Base-by-base conservation (phyloP, 306 rosid genomes). In the Corylus avellana region DNA sequence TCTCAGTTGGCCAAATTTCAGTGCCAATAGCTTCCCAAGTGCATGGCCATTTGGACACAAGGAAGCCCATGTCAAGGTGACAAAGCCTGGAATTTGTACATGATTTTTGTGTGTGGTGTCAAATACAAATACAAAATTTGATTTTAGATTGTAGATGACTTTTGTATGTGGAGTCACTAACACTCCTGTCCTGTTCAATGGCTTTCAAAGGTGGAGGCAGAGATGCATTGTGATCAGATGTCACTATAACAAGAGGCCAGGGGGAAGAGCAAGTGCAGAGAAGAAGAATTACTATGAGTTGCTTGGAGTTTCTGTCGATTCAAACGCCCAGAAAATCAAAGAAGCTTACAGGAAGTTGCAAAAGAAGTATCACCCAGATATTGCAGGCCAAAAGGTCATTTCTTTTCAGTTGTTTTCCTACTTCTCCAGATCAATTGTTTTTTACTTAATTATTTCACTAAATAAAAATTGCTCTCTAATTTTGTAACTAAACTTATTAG, bases 341-440 rank as follows among this genome's bases (percentile, higher is more conserved):
- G 87, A 89, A 71, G 93, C 97, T 72, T 92, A 90, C 70, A 82
- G 93, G 77, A 90, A 89, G 80, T 81, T 90, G 87, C 97, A 91
- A 75, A 92, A 92, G 92, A 91, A 85, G 62, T 64, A 82, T 58
- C 97, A 92, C 79, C 97, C 97, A 10, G 97, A 92, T 82, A 84
- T 92, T 80, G 88, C 87, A 73, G 97, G 97, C 80, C 91, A 85
- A 73, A 53, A 92, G 97, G 97, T 91, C 77, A 10, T 20, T 5
- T 42, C 48, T 18, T 9, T 35, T 32, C 1, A 42, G 27, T 3
- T 47, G 35, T 8, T 17, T 12, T 49, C 25, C 51, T 35, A 2
- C 0, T 42, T 42, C 46, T 42, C 46, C 46, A 5, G 8, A 42
- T 42, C 7, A 42, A 42, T 42, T 42, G 6, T 42, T 42, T 22